These are phyloP conservation scores for Nakazawaea ishiwadae DNA, from an alignment of 805 yeast genomes.

Conservation along the genomic window DNA sequence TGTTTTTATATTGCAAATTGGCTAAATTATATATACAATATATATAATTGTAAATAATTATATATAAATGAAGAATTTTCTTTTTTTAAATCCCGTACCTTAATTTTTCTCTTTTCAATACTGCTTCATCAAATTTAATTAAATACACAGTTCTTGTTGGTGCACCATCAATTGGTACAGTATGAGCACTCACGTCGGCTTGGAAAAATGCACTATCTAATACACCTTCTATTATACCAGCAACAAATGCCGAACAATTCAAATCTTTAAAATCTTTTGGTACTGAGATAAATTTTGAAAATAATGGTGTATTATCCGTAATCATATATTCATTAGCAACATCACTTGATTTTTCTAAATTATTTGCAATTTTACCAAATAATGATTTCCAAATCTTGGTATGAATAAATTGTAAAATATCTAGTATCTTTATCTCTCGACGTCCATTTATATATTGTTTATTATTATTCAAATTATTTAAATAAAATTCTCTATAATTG, in stretches of 20 bases:
- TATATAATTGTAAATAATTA: too few relatives aligned
- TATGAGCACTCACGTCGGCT: conserved; percentile 80
- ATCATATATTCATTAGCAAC: conserved; percentile 73
- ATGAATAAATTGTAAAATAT: conserved; percentile 72
- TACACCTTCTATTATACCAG: conserved; percentile 82
- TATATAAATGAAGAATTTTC: too few relatives aligned
- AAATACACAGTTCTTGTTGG: conserved; percentile 74
- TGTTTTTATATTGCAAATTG: too few relatives aligned
- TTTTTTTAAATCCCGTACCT: conserved; percentile 29
- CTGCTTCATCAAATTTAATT: conserved; percentile 60
- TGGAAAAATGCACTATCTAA: conserved; percentile 68
- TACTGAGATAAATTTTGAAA: conserved; percentile 67
- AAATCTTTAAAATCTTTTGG: conserved; percentile 77
- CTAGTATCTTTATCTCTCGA: conserved; percentile 64
- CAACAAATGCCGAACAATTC: conserved; percentile 78
- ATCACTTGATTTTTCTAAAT: conserved; percentile 38
- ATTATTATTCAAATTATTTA: conserved; percentile 22
- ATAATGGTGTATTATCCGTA: conserved; percentile 66
- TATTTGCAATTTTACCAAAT: conserved; percentile 69
- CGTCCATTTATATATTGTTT: conserved; percentile 25
- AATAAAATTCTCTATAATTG: conserved; percentile 59
- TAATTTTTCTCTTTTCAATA: conserved; percentile 49
- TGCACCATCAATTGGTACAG: conserved; percentile 52
- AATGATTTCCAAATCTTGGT: conserved; percentile 67
- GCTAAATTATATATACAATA: not conserved